Base-by-base conservation (phyloP, 176 grass and related monocot species). In the Oropetium thomaeum region DNA sequence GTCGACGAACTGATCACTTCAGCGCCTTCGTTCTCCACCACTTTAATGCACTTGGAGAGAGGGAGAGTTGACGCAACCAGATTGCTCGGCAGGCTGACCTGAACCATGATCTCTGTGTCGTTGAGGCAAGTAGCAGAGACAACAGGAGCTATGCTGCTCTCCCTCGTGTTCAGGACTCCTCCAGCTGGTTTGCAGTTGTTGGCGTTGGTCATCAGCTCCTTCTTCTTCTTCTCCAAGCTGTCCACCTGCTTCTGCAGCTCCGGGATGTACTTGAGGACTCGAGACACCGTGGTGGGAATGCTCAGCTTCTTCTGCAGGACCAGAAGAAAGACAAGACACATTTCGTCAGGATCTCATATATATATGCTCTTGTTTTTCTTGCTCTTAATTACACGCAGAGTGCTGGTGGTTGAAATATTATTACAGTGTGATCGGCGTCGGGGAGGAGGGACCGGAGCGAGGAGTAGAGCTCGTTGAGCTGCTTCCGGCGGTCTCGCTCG, bases 401-500 rank as follows among this genome's bases (percentile, higher is more conserved):
- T 54, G 23, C 6, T 43, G 29, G 53, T 19, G 43, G 12, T 12
- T 8, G 20, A 51, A n/a, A n/a, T n/a, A n/a, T n/a, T n/a, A 26
- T 72, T 55, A 93, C 94, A 61, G 43, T 85, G 75, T 85, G 83
- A 26, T 91, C 88, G 7, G 83, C 65, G 33, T 91, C 90, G 8
- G 94, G 94, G 28, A 97, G 83, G 29, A 93, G 77, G 13, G 63
- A 52, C 27, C 86, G 88, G 62, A 97, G 90, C 5, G 90, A 91
- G 29, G 81, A 92, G 81, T 95, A 98, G 51, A 92, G 76, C 37
- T 31, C 80, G 58, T 98, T 98, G 68, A 98, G 86, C 87, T 98
- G 90, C 87, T 95, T 98, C 63, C 96, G 76, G 37, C 89, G 87
- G 76, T 92, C 91, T 61, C 96, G 89, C 72, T 95, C 96, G 54